phyloP scores from a whole-genome alignment of 2,329 filamentous ascomycete species.

The Berkeleyomyces basicola region DNA sequence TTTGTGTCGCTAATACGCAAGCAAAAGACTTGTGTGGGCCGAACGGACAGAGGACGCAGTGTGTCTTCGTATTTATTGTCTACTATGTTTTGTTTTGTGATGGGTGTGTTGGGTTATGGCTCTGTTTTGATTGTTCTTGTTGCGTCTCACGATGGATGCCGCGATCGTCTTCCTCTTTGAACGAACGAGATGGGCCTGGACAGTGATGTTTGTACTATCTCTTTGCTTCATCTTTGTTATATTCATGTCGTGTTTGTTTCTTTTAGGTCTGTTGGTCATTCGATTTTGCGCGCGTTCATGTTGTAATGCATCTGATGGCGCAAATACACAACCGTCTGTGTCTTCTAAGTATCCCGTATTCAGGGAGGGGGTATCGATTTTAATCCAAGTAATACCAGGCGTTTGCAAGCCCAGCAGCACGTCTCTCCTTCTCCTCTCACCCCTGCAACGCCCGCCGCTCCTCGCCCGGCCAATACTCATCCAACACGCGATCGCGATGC shows the following conservation, averaged over 20 bases:
- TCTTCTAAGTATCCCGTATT: not conserved
- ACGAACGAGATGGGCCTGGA: not conserved
- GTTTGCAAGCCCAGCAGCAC: not conserved
- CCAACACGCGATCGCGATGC: constrained; percentile 23
- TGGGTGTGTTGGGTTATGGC: not conserved
- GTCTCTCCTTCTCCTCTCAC: not conserved
- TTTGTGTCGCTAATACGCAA: not conserved
- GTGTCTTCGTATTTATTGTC: not conserved
- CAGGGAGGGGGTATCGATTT: not conserved
- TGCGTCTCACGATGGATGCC: not conserved
- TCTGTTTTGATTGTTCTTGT: not conserved
- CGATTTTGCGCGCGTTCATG: too few relatives aligned
- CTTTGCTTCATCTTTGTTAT: not conserved
- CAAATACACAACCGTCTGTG: not conserved
- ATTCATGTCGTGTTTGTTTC: not conserved
- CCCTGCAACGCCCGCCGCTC: not conserved
- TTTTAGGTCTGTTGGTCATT: not conserved
- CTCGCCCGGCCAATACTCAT: constrained; percentile 14
- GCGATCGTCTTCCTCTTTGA: not conserved
- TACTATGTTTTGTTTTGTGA: not conserved
- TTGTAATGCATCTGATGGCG: too few relatives aligned
- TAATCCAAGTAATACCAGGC: not conserved
- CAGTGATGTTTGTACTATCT: not conserved
- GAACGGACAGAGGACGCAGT: too few relatives aligned
- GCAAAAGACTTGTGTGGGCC: too few relatives aligned